These are phyloP conservation scores for Rosa rugosa DNA, from an alignment of 306 rosid genomes.

Conservation along the genomic window DNA sequence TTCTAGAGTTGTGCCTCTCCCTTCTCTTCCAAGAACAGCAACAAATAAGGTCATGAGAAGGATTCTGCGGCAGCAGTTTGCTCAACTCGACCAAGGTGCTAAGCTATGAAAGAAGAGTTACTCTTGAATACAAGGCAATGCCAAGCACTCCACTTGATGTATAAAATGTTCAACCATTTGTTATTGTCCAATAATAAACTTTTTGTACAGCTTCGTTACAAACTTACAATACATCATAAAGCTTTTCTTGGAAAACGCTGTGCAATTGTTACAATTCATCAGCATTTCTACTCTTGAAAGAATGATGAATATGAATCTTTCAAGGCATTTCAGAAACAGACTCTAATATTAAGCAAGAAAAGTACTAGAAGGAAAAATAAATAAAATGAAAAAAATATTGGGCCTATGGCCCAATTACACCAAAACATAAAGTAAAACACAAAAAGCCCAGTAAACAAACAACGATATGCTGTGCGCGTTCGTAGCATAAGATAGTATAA, in stretches of 20 bases:
- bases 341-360: too few species aligned
- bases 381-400: not conserved
- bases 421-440: not conserved
- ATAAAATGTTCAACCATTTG: not conserved
- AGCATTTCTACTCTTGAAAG: not conserved
- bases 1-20: constrained; percentile 54
- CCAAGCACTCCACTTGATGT: not conserved
- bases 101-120: constrained; percentile 40
- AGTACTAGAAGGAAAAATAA: not conserved
- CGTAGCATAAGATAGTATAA: not conserved
- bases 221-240: not conserved
- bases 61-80: constrained; percentile 67
- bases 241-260: not conserved
- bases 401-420: not conserved
- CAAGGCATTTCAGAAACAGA: too few species aligned
- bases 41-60: constrained; percentile 96
- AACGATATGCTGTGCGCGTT: not conserved
- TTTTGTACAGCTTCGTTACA: not conserved
- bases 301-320: not conserved
- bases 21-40: constrained; percentile 89
- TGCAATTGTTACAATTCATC: not conserved
- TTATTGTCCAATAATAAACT: not conserved
- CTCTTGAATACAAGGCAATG: not conserved
- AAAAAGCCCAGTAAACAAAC: not conserved
- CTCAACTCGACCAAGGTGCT: constrained; percentile 43